These are phyloP conservation scores for Trichosporon coremiiforme DNA, from an alignment of 1,284 basidiomycete species.

Conservation along the genomic window DNA sequence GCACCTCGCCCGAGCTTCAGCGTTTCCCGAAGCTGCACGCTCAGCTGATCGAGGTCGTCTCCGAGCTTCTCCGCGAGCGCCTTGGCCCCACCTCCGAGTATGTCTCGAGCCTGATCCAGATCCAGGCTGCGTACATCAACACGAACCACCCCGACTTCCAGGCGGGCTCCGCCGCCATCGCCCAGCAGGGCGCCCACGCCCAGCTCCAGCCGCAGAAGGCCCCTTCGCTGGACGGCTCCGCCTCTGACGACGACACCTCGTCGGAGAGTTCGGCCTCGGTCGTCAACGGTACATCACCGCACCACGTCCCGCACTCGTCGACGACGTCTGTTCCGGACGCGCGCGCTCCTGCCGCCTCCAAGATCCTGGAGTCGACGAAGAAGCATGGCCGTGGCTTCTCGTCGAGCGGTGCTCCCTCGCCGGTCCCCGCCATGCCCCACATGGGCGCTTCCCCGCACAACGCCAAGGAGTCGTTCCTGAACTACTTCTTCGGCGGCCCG, in stretches of 20 bases:
- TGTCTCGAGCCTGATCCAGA: constrained; percentile 91
- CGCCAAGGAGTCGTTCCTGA: constrained; percentile 86
- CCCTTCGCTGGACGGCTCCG: constrained; percentile 40
- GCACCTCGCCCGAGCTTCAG: constrained; percentile 90
- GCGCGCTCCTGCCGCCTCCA: constrained; percentile 35
- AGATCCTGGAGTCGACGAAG: constrained; percentile 35
- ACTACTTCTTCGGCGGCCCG: constrained; percentile 88
- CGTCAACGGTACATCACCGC: constrained; percentile 61
- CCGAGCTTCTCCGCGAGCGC: constrained; percentile 90
- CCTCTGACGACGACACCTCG: constrained; percentile 49
- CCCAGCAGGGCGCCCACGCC: constrained; percentile 47
- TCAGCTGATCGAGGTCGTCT: constrained; percentile 95
- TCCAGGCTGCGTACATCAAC: constrained; percentile 98
- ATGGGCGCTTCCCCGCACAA: constrained; percentile 52
- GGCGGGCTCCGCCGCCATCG: constrained; percentile 56
- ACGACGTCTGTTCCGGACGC: constrained; percentile 80
- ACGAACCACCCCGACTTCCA: constrained; percentile 56
- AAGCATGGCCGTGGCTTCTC: constrained; percentile 31
- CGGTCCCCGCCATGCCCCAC: constrained; percentile 29
- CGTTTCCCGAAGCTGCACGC: constrained; percentile 92
- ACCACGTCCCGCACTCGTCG: constrained; percentile 69
- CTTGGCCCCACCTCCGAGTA: constrained; percentile 96
- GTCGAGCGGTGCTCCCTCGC: constrained; percentile 27
- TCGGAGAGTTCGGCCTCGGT: constrained; percentile 51
- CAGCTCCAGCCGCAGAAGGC: constrained; percentile 31